Conservation (phyloP, 1,139 yeast species). For the Nakaseomyces kungkrabaensis region DNA sequence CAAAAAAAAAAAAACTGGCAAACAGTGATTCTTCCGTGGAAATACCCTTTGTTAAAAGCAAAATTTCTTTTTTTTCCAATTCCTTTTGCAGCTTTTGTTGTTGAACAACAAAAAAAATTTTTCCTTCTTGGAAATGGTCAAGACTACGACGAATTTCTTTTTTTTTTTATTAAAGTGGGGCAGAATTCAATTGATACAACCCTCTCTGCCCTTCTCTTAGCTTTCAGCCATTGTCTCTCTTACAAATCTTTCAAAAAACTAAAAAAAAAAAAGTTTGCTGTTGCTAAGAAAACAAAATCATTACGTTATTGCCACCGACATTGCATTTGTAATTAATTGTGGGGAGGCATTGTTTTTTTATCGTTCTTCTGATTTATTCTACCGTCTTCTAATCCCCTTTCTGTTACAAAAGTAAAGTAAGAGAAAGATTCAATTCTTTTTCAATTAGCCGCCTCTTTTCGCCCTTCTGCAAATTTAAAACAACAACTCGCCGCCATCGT, state of each 20-base stretch:
- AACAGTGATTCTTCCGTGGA: background rate
- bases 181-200: background rate
- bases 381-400: background rate
- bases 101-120: background rate
- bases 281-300: background rate
- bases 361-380: too few relatives aligned
- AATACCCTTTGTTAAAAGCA: background rate
- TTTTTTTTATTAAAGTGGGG: background rate
- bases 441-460: background rate
- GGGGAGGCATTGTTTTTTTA: background rate
- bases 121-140: background rate
- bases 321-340: background rate
- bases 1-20: too few relatives aligned
- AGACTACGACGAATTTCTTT: background rate
- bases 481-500: background rate
- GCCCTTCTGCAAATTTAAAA: background rate
- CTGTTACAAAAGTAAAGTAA: background rate
- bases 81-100: too few relatives aligned
- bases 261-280: too few relatives aligned
- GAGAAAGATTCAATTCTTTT: background rate
- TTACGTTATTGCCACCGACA: constrained; percentile 1
- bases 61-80: too few relatives aligned
- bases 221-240: background rate
- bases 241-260: background rate
- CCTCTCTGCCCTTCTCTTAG: background rate